These are phyloP conservation scores for Irpex lacteus DNA, from an alignment of 1,284 basidiomycete species.

Conservation along the genomic window DNA sequence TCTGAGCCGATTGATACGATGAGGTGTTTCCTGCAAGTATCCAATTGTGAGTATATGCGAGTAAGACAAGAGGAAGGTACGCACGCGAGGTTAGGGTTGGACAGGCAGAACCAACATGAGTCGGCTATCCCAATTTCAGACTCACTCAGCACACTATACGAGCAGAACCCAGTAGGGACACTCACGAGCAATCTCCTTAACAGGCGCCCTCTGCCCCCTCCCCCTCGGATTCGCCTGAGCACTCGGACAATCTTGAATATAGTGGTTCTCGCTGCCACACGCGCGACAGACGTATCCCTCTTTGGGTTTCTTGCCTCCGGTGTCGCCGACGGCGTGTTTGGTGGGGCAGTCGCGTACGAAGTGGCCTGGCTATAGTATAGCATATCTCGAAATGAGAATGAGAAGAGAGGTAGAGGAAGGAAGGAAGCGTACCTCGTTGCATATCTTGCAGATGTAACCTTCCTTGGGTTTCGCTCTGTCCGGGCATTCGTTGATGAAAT, in stretches of 20 bases:
- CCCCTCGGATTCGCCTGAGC: slow-evolving; percentile 42
- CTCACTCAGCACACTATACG: too few relatives aligned
- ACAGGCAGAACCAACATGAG: slow-evolving; percentile 96
- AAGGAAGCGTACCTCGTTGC: slow-evolving; percentile 47
- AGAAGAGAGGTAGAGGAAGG: too few relatives aligned
- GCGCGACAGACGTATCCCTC: slow-evolving; percentile 86
- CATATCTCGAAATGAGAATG: too few relatives aligned
- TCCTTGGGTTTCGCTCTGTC: slow-evolving; percentile 75
- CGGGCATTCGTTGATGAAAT: slow-evolving; percentile 75
- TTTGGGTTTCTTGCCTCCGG: slow-evolving; percentile 75
- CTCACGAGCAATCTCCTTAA: slow-evolving; percentile 79
- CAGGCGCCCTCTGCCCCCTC: slow-evolving; percentile 50
- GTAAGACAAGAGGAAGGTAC: too few relatives aligned
- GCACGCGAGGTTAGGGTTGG: slow-evolving; percentile 88
- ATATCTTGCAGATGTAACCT: slow-evolving; percentile 84
- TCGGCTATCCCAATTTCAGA: slow-evolving; percentile 53
- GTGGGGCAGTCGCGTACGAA: slow-evolving; percentile 86
- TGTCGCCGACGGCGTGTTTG: slow-evolving; percentile 70
- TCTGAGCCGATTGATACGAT: slow-evolving; percentile 91
- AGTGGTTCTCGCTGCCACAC: slow-evolving; percentile 82
- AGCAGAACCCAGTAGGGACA: too few relatives aligned
- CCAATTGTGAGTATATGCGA: too few relatives aligned
- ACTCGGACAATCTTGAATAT: slow-evolving; percentile 83
- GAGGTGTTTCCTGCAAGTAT: slow-evolving; percentile 75
- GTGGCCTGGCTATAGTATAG: slow-evolving; percentile 62